Evolutionary conservation across 2,329 filamentous ascomycete genomes (phyloP), one percentile per base, ranked within the genome.

Genomic region (Sarocladiaceae sp.): DNA sequence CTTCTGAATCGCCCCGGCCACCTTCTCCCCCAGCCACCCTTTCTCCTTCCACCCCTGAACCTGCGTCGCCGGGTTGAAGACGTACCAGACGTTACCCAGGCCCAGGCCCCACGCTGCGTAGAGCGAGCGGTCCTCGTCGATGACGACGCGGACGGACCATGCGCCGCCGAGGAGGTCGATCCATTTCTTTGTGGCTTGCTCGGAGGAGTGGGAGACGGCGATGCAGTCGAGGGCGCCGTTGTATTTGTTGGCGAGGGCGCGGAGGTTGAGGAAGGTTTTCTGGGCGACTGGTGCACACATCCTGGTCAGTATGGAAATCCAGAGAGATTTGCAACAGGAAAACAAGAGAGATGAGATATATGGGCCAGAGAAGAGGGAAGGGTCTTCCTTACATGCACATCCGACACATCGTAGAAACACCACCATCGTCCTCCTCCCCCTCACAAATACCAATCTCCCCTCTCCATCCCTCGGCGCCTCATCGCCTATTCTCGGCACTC

Each of bases 51-150:
- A 77, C 6, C 66, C 68, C 45, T 73, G 68, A 31, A 70, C 59
- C 58, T 76, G 73, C 10, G 72, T 73, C 35, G 67, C 63, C 41
- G 73, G 73, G 61, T 76, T 73, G 52, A 77, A 68, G 45, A 76
- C 66, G 55, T 69, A 71, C 72, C 72, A 76, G 40, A 70, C 58
- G 39, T 56, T 65, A 19, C 68, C 69, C 5, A 73, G 56, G 0
- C 77, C 76, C 4, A 81, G 64, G 2, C 78, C 78, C 76, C 76
- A 81, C 10, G 73, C 68, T 2, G 77, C 74, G 53, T 82, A 81
- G 27, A 79, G 53, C 48, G 72, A 66, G 47, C 76, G 70, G 47
- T 73, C 69, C 52, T 77, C 69, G 59, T 81, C 77, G 45, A 79
- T 60, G 45, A 81, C 58, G 3, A 81, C 58, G 49, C 74, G 66